Evolutionary conservation across 148 eudicot genomes (phyloP), one percentile per base, ranked within the genome.

Genomic region (Fagopyrum esculentum): DNA sequence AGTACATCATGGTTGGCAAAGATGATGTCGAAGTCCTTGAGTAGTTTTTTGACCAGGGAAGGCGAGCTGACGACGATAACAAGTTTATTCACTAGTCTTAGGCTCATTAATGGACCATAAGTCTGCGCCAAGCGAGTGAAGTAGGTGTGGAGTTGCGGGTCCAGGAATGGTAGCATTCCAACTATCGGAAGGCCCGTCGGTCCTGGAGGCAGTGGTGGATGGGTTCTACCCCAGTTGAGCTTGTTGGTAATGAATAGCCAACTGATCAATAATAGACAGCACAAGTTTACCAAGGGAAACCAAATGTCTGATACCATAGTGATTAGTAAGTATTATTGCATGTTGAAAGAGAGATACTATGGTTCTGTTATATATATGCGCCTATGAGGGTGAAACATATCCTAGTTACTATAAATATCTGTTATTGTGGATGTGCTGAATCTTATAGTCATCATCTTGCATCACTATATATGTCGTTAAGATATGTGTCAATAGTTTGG

Each of bases 1-100:
- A 95, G 89, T 17, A 84, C 83, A 57, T 90, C 95, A 0, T 84
- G 89, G 84, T 90, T 90, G 82, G 95, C 91, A 49, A 92, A 90
- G n/a, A 75, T 76, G 70, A 72, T 68, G 71, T 92, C 90, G 2
- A 88, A 81, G 51, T 85, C 91, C 40, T 79, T 86, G 6, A 90
- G 86, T 3, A 92, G 86, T 74, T 87, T 86, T 4, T 78, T 83
- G 0, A 93, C 95, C 29, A 72, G 17, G 1, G 74, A 79, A 0
- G 93, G 88, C 0, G 95, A 90, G 73, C 77, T 77, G 69, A 92
- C 68, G 4, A 92, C 73, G 12, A 92, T 71, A 4, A 80, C 87
- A 4, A 83, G 55, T 56, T 84, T 90, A 19, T 71, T 40, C 0
- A 91, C 98, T 13, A 92, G 87, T 55, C 87, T 75, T 57, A 88